phyloP scores from a whole-genome alignment of 129 eudicot genomes.

The Smallanthus sonchifolius region DNA sequence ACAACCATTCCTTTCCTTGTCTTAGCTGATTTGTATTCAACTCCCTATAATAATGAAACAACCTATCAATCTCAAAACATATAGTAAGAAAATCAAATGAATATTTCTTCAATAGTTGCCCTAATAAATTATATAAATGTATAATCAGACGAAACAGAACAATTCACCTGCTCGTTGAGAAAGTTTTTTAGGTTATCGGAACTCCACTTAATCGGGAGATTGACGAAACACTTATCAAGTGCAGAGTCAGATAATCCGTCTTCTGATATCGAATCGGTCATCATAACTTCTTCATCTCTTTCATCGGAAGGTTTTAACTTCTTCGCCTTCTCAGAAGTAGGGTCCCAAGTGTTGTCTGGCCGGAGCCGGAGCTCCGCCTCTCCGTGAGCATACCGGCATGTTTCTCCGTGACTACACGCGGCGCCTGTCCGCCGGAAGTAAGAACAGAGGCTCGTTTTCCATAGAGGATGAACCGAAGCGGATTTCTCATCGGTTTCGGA shows the following conservation, averaged over 20 bases:
- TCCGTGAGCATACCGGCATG: slow-evolving; percentile 78
- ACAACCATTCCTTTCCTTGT: slow-evolving; percentile 83
- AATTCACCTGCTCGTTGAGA: slow-evolving; percentile 50
- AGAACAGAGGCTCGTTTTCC: slow-evolving; percentile 85
- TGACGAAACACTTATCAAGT: slow-evolving; percentile 56
- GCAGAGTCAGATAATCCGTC: slow-evolving; percentile 30
- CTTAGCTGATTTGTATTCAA: slow-evolving; percentile 74
- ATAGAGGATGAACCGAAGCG: slow-evolving; percentile 41
- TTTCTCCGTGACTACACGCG: slow-evolving; percentile 77
- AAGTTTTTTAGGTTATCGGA: slow-evolving; percentile 53
- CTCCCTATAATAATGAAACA: slow-evolving; percentile 36
- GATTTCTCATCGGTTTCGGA: slow-evolving; percentile 25
- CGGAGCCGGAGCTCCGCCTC: slow-evolving; percentile 77
- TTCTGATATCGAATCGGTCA: slow-evolving; percentile 40
- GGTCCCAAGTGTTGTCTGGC: slow-evolving; percentile 84
- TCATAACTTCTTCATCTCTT: slow-evolving; percentile 41
- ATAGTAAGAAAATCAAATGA: background rate
- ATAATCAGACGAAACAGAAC: background rate
- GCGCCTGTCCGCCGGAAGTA: slow-evolving; percentile 64
- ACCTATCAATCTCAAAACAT: background rate
- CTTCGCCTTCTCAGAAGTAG: slow-evolving; percentile 83
- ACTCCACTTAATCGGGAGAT: slow-evolving; percentile 79
- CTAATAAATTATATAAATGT: background rate
- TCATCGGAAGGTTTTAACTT: slow-evolving; percentile 36
- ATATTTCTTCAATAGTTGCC: background rate